phyloP scores from a whole-genome alignment of 768 basidiomycete genomes.

The Boletus huronensis region DNA sequence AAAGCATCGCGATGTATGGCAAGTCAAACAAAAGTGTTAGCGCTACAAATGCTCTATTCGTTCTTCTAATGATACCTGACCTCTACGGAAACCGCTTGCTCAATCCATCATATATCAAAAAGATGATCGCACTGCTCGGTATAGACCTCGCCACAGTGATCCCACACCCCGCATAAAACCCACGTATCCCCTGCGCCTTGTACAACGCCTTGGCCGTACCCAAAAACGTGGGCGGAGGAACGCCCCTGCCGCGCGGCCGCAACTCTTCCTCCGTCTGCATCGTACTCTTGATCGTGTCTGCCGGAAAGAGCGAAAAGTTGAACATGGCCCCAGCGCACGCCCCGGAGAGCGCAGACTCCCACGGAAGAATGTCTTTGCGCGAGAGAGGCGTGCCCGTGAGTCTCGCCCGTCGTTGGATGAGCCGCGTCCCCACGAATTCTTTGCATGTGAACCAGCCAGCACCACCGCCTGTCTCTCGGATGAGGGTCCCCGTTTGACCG shows the following conservation, averaged over 20 bases:
- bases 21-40: background rate
- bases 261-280: conserved; percentile 94
- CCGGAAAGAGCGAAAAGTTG: conserved; percentile 89
- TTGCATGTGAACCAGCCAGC: conserved; percentile 91
- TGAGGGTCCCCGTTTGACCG: conserved; percentile 88
- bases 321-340: conserved; percentile 84
- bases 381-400: conserved; percentile 23
- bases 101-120: conserved; percentile 86
- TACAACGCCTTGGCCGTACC: conserved; percentile 71
- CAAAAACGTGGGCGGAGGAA: conserved; percentile 42
- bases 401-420: conserved; percentile 49
- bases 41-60: background rate
- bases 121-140: conserved; percentile 90
- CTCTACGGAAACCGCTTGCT: conserved; percentile 45
- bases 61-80: background rate
- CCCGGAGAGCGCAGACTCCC: conserved; percentile 84
- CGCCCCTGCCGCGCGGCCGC: conserved; percentile 44
- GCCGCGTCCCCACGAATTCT: conserved; percentile 63
- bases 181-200: conserved; percentile 67
- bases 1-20: background rate
- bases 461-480: conserved; percentile 90
- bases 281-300: conserved; percentile 90
- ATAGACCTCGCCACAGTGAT: conserved; percentile 83
- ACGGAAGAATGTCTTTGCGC: conserved; percentile 55
- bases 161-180: conserved; percentile 90